Evolutionary conservation across 345 rosid species (phyloP).

Genomic region (Sonneratia caseolaris): DNA sequence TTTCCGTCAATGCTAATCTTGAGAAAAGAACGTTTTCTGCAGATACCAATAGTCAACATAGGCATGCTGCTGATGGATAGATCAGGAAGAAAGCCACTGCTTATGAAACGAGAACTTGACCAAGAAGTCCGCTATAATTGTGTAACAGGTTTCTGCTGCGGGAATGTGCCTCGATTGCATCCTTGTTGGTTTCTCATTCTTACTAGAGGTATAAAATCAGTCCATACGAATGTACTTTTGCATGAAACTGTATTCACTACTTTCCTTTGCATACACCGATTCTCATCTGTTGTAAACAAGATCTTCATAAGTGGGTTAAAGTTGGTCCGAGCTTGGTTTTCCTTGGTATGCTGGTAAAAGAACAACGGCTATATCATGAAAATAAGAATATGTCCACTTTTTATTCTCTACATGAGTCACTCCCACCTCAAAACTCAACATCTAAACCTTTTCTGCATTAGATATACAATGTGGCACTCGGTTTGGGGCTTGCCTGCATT

Average conservation of each 20-base stretch:
- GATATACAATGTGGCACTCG: conserved; percentile 6
- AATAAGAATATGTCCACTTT: too few species aligned
- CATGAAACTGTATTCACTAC: too few species aligned
- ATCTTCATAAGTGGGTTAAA: conserved; percentile 9
- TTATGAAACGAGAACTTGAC: not conserved
- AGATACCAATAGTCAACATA: conserved; percentile 13
- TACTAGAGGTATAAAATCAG: conserved; percentile 12
- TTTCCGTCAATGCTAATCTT: not conserved
- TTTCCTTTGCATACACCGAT: not conserved
- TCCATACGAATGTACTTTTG: too few species aligned
- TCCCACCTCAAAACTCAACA: not conserved
- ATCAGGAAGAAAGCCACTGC: conserved; percentile 23
- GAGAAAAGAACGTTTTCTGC: not conserved
- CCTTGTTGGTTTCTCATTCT: conserved; percentile 17
- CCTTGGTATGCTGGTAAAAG: conserved; percentile 25
- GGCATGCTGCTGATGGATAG: conserved; percentile 18
- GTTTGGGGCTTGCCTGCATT: conserved; percentile 13
- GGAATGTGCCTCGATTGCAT: conserved; percentile 13
- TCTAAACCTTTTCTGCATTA: not conserved
- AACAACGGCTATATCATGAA: not conserved
- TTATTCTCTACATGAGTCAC: not conserved
- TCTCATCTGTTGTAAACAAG: conserved; percentile 10
- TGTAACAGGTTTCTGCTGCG: conserved; percentile 11
- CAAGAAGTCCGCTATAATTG: not conserved
- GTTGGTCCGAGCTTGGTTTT: conserved; percentile 17